Percentiles rank a stretch among this genome's conserved stretches.
These are phyloP conservation scores for Aureobasidium sp. DNA, from an alignment of 2,329 filamentous ascomycete genomes.

Conservation along the genomic window DNA sequence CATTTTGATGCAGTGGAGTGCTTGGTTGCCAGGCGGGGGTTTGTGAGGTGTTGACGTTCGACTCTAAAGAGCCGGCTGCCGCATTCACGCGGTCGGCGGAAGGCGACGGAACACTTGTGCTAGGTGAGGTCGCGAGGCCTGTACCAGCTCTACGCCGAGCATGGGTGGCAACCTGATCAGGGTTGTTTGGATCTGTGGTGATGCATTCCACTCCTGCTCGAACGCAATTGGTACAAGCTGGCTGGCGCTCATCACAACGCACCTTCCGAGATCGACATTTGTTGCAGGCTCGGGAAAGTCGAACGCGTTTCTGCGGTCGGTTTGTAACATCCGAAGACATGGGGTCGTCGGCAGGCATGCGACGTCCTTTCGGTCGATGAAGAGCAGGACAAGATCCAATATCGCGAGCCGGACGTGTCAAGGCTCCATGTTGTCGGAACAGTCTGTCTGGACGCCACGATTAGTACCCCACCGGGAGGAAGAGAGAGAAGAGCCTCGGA, in stretches of 20 bases:
- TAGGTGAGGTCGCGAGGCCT: not conserved
- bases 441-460: not conserved
- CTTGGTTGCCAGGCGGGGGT: not conserved
- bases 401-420: not conserved
- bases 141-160: not conserved
- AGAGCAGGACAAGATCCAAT: not conserved
- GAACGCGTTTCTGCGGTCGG: conserved; percentile 13
- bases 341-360: too few species aligned
- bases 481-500: not conserved
- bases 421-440: not conserved
- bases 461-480: not conserved
- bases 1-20: not conserved
- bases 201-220: conserved; percentile 15
- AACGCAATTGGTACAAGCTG: conserved; percentile 14
- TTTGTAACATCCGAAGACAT: not conserved
- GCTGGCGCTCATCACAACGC: conserved; percentile 18
- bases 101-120: not conserved
- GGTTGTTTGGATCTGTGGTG: conserved; percentile 15
- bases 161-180: not conserved
- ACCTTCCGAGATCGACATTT: conserved; percentile 18
- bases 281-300: conserved; percentile 19
- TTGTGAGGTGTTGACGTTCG: not conserved
- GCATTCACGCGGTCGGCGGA: not conserved
- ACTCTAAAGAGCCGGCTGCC: not conserved
- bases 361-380: not conserved